Evolutionary conservation across 2,329 filamentous ascomycete species (phyloP), one percentile per base, ranked within the genome.

Genomic region (Colletotrichum simmondsii): DNA sequence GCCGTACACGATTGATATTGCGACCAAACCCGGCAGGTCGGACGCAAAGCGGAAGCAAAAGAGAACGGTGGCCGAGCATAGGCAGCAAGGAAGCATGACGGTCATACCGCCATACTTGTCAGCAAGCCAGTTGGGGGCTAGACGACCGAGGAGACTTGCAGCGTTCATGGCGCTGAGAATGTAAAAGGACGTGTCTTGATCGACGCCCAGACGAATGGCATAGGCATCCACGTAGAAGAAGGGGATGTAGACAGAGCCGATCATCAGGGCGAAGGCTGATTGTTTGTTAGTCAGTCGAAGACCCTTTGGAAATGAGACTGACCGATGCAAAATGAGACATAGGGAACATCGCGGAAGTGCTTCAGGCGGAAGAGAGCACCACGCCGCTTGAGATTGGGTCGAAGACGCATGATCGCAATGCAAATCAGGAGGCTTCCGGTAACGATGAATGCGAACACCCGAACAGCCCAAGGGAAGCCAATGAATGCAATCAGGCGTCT

Each of bases 121-220:
- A 19, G 74, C 74, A 11, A 75, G 32, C 71, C 65, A 74, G 64
- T 74, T 75, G 5, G 75, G 75, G 1, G 68, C 63, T 19, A 76
- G 59, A 8, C 75, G 75, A 10, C 75, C 74, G 4, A 75, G 49
- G 19, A 75, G 68, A 24, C 67, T 74, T 7, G 67, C 75, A 7
- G 74, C 74, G 49, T 76, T 76, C 49, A 75, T 67, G 54, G 74
- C 71, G 42, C 74, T 63, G 12, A 76, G 69, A 19, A 76, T 56
- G 60, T 75, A 75, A 49, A 59, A 63, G 11, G 74, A 71, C 19
- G 73, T 59, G 26, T 42, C 28, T 3, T 22, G 42, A 46, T 75
- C 64, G 6, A 67, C 64, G n/a, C 72, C 72, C 1, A 72, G 57
- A 2, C 68, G 67, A 14, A 72, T 67, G 37, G 71, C 68, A 1